Evolutionary conservation across 2,329 filamentous ascomycete genomes (phyloP), one percentile per base, ranked within the genome.

Genomic region (Lojkania enalia): DNA sequence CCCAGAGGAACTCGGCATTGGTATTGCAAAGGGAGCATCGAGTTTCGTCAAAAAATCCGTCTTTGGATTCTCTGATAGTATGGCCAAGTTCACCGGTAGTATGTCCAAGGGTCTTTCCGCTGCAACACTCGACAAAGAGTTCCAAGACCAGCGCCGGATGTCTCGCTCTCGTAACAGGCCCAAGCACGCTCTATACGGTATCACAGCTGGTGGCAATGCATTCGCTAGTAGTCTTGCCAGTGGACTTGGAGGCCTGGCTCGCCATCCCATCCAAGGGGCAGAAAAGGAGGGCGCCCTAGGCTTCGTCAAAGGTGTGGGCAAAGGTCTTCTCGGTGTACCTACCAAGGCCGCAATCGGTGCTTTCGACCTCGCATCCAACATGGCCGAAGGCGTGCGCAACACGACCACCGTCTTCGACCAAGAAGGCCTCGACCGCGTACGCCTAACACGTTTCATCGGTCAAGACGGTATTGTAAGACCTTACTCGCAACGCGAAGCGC

Each of bases 1-100:
- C 55, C 95, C 94, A 2, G 92, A 97, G 69, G 92, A 99, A 55
- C 85, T 99, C 43, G 95, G 94, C 15, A 78, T 95, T 30, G 94
- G 94, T 14, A 95, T 99, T 51, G 95, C 94, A 25, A 96, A 96
- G 71, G 94, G 94, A 29, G 94, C 95, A 9, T 92, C 90, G 0
- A 96, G 90, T 54, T 97, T 99, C 64, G 88, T 96, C 57, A 99
- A 99, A 79, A 99, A 99, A 73, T 95, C 90, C 0, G 92, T 99
- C 9, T 99, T 96, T 70, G 95, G 94, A 35, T 88, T 99, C 67
- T 95, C 88, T 1, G 95, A 99, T 75, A 96, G 90, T 63, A 91
- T 99, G 74, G 94, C 91, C 58, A 99, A 99, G 67, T 88, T 97
- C 67, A 99, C 95, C 1, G 95, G 95, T 41, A 95, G 90, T 69